Conservation (phyloP, 768 basidiomycete species). For the Favolaschia claudopus region DNA sequence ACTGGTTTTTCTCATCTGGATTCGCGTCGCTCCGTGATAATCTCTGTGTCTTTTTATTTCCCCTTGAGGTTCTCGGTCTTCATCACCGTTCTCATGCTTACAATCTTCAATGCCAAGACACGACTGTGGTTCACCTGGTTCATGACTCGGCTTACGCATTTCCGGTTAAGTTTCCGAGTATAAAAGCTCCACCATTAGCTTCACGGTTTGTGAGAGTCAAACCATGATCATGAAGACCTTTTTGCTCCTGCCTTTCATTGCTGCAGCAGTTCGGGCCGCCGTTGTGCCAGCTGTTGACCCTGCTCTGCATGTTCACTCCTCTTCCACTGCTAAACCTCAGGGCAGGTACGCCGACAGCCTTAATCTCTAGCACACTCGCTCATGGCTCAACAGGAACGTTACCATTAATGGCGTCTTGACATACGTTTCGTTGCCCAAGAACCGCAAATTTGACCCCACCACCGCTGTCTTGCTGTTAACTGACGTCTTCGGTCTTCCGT, state of each 20-base stretch:
- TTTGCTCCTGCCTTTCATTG: neutral
- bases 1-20: neutral
- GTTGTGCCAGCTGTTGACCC: slow-evolving; percentile 6
- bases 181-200: neutral
- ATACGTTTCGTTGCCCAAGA: slow-evolving; percentile 21
- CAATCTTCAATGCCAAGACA: too few species aligned
- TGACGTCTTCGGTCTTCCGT: slow-evolving; percentile 25
- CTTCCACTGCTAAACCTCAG: neutral
- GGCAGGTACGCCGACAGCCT: too few species aligned
- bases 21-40: neutral
- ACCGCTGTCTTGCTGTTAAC: slow-evolving; percentile 23
- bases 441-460: slow-evolving; percentile 13
- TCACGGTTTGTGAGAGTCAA: neutral
- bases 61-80: too few species aligned
- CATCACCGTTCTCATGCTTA: too few species aligned
- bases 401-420: slow-evolving; percentile 27
- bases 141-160: too few species aligned
- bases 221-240: neutral
- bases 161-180: neutral
- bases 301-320: neutral
- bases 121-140: too few species aligned
- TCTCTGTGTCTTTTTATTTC: slow-evolving; percentile 4
- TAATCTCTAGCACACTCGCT: too few species aligned
- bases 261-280: slow-evolving; percentile 1
- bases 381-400: slow-evolving; percentile 22